Evolutionary conservation across 306 rosid genomes (phyloP).

Genomic region (Hippophae tibetana): DNA sequence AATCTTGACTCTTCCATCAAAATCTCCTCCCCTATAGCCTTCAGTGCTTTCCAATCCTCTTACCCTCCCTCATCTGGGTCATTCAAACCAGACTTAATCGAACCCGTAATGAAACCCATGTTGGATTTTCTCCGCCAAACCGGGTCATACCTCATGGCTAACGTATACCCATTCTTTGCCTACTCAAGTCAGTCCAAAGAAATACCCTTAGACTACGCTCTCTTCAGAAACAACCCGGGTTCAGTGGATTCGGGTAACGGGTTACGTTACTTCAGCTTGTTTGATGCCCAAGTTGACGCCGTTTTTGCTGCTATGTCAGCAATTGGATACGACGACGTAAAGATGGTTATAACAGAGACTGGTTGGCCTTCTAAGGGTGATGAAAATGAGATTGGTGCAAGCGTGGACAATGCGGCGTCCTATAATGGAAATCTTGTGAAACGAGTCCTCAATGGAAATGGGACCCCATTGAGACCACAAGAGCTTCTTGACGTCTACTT

Average conservation of each 20-base stretch:
- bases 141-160: constrained; percentile 59
- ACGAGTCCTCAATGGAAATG: constrained; percentile 39
- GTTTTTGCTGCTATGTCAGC: constrained; percentile 72
- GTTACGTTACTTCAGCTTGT: constrained; percentile 33
- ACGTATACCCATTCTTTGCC: constrained; percentile 75
- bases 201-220: constrained; percentile 52
- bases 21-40: constrained; percentile 67
- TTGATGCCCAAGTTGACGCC: constrained; percentile 83
- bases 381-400: constrained; percentile 48
- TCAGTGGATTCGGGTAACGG: constrained; percentile 70
- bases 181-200: constrained; percentile 36
- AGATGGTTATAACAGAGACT: constrained; percentile 45
- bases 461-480: constrained; percentile 52
- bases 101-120: constrained; percentile 68
- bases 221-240: constrained; percentile 48
- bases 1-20: constrained; percentile 38
- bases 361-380: constrained; percentile 91
- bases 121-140: constrained; percentile 42
- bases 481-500: constrained; percentile 39
- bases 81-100: constrained; percentile 47
- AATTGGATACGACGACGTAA: constrained; percentile 44
- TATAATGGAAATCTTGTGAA: constrained; percentile 67
- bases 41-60: constrained; percentile 45
- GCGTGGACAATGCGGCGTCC: constrained; percentile 55
- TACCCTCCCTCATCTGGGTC: constrained; percentile 76